These are phyloP conservation scores for Tephrocybe sp. DNA, from an alignment of 768 basidiomycete species.

Conservation along the genomic window DNA sequence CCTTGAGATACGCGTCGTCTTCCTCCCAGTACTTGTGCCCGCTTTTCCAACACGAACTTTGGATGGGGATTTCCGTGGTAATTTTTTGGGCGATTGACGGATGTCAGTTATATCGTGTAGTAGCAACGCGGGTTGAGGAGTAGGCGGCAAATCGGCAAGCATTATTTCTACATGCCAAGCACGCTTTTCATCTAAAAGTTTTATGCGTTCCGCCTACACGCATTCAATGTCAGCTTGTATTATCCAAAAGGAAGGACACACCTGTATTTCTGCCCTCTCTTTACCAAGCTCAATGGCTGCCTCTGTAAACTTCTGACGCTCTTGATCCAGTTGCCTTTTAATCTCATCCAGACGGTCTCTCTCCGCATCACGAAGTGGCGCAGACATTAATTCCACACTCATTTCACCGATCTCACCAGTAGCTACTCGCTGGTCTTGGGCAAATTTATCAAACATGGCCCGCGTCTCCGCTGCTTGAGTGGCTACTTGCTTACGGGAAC, in stretches of 20 bases:
- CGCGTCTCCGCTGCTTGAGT: constrained; percentile 45
- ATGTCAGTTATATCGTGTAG: not conserved
- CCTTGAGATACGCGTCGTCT: constrained; percentile 44
- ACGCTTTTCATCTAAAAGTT: constrained; percentile 69
- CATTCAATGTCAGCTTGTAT: not conserved
- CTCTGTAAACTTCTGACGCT: constrained; percentile 63
- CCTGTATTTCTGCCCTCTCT: constrained; percentile 69
- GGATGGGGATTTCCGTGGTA: constrained; percentile 40
- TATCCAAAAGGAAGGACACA: constrained; percentile 23
- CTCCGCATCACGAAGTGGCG: constrained; percentile 55
- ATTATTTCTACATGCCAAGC: constrained; percentile 69
- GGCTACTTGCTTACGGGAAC: constrained; percentile 46
- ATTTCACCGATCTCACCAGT: constrained; percentile 38
- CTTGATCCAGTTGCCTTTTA: constrained; percentile 59
- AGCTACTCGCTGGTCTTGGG: constrained; percentile 40
- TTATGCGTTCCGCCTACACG: constrained; percentile 57
- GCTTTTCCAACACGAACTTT: constrained; percentile 51
- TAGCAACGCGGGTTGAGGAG: constrained; percentile 27
- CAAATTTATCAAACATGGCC: constrained; percentile 56
- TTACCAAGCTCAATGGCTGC: constrained; percentile 62
- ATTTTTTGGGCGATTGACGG: constrained; percentile 23
- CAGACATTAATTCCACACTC: constrained; percentile 53
- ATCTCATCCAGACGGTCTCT: constrained; percentile 52
- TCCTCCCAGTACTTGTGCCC: constrained; percentile 36
- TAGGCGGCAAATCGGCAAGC: constrained; percentile 55